Evolutionary conservation across 306 rosid genomes (phyloP).

Genomic region (Inga leiocalycina): DNA sequence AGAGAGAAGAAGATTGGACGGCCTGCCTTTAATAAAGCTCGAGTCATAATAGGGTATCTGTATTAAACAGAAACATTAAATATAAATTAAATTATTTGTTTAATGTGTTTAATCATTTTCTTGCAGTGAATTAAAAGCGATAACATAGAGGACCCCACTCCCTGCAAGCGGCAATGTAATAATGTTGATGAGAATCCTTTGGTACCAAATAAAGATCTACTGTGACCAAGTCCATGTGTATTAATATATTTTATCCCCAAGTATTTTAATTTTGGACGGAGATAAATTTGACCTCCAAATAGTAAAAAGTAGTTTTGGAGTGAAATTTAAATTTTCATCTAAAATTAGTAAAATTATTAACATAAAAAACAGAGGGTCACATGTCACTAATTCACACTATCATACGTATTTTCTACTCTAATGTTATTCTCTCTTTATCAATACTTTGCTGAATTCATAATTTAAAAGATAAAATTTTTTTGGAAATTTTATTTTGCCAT

Average conservation of each 20-base stretch:
- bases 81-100: neutral
- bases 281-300: neutral
- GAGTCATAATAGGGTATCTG: constrained; percentile 91
- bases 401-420: neutral
- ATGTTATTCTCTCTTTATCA: neutral
- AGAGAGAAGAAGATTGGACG: constrained; percentile 88
- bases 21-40: constrained; percentile 80
- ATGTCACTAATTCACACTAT: too few relatives aligned
- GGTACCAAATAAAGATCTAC: neutral
- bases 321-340: neutral
- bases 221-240: neutral
- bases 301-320: neutral
- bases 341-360: neutral
- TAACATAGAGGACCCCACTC: neutral
- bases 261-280: neutral
- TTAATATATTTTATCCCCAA: neutral
- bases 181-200: neutral
- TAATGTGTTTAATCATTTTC: neutral
- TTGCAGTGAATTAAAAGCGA: neutral
- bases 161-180: neutral
- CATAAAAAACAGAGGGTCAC: neutral
- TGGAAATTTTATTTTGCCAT: neutral
- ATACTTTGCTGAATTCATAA: neutral
- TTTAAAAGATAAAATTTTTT: neutral
- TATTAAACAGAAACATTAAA: constrained; percentile 18